Conservation (phyloP, 352 stramenopile species). For the Phytophthora quininea region DNA sequence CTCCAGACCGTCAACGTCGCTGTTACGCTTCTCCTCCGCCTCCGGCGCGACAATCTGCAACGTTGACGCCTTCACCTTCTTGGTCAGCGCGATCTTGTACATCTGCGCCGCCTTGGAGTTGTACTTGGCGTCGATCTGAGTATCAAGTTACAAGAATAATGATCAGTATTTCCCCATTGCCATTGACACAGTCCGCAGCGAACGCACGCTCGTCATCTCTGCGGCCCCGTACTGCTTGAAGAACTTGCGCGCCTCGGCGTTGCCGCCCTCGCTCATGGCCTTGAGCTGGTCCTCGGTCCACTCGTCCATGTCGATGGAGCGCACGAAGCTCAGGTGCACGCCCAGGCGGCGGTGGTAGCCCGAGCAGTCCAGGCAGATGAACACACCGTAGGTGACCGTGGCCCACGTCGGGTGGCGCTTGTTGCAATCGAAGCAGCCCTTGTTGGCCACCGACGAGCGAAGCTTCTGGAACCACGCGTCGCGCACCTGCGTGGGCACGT, state of each 20-base stretch:
- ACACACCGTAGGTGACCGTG: constrained; percentile 95
- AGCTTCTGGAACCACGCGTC: constrained; percentile 90
- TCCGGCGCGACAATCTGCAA: constrained; percentile 59
- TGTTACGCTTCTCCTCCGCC: constrained; percentile 28
- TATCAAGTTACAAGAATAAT: constrained; percentile 1
- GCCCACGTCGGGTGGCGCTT: constrained; percentile 96
- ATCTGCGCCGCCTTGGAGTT: constrained; percentile 90
- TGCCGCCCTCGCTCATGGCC: constrained; percentile 94
- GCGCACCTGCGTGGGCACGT: constrained; percentile 73
- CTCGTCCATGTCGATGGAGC: constrained; percentile 96
- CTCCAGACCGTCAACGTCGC: constrained; percentile 72
- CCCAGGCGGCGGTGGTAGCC: constrained; percentile 93
- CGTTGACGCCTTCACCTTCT: constrained; percentile 82
- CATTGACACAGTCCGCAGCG: neutral
- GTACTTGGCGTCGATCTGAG: constrained; percentile 91
- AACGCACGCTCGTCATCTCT: constrained; percentile 86
- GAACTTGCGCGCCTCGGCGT: constrained; percentile 92
- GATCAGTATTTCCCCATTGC: neutral
- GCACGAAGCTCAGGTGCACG: constrained; percentile 94
- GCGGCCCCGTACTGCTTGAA: constrained; percentile 93
- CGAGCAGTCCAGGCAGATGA: constrained; percentile 96
- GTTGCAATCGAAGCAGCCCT: constrained; percentile 96
- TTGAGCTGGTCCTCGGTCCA: constrained; percentile 95
- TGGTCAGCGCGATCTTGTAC: constrained; percentile 85
- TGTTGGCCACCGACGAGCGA: constrained; percentile 78